Base-by-base conservation (phyloP, 805 yeast genomes). In the Wickerhamiella spandovensis region DNA sequence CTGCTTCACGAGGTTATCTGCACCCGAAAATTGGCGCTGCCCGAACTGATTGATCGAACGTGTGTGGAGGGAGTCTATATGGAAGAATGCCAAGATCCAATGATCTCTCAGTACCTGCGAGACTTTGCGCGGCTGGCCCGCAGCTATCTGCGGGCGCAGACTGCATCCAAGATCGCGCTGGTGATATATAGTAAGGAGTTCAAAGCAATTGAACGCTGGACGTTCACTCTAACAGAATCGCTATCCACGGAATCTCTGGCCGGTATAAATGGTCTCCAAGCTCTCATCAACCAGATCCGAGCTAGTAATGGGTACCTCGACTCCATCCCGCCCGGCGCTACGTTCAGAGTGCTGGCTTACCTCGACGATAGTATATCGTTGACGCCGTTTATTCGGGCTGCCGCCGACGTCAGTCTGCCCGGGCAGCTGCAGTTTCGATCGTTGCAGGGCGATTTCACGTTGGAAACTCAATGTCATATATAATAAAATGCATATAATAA, bases 281-380 rank as follows among this genome's bases (percentile, higher is more conserved):
- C 48, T 3, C 15, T 46, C 4, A 13, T 38, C 15, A 39, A 46
- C 44, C 48, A 46, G 37, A 46, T 46, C 43, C 24, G 18, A 13
- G 41, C 39, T 12, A 13, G 44, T 21, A 13, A n/a, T n/a, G 44
- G 28, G 6, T 46, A 21, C 21, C 44, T 46, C 2, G 35, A 13
- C 2, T 17, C 38, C 5, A 23, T 46, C 15, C 22, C 22, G 17
- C 6, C 4, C 2, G 12, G 15, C 15, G 7, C 17, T n/a, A 22
- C 22, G 2, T 46, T 46, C 30, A 22, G 35, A 22, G 38, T 46
- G 5, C 17, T 43, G 20, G 45, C 45, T 3, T 21, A 22, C 23
- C 18, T 43, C 18, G 20, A 22, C 12, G 12, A 3, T 18, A 9
- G 3, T 7, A 15, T 43, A 17, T 2, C 3, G 7, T n/a, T 23